phyloP scores from a whole-genome alignment of 2,329 filamentous ascomycete genomes.

The Colletotrichum navitas region DNA sequence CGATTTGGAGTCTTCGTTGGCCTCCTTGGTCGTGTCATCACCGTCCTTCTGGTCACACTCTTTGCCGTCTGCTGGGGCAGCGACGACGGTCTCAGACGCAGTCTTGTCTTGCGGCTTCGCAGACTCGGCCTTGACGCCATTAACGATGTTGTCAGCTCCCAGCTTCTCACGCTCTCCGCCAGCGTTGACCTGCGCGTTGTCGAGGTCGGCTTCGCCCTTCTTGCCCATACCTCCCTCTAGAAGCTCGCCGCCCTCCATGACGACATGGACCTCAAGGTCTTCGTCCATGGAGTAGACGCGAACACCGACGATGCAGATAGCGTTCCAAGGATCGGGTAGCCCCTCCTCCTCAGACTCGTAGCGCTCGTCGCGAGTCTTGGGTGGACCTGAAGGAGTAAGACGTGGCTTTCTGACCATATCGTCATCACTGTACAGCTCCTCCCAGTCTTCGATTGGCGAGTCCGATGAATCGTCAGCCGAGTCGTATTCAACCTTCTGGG shows the following conservation, averaged over 20 bases:
- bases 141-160: conserved; percentile 45
- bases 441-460: conserved; percentile 70
- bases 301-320: conserved; percentile 71
- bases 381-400: conserved; percentile 52
- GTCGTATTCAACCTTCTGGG: conserved; percentile 44
- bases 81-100: conserved; percentile 4
- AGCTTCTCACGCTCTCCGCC: conserved; percentile 57
- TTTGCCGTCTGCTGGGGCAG: background rate
- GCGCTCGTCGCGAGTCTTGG: conserved; percentile 50
- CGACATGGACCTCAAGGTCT: conserved; percentile 64
- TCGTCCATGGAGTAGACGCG: conserved; percentile 72
- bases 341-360: conserved; percentile 71
- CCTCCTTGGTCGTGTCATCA: conserved; percentile 15
- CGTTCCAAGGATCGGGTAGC: conserved; percentile 71
- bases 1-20: conserved; percentile 39
- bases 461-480: conserved; percentile 70
- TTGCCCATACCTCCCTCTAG: conserved; percentile 69
- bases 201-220: conserved; percentile 67
- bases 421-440: conserved; percentile 69
- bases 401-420: conserved; percentile 67
- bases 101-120: background rate
- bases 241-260: conserved; percentile 67
- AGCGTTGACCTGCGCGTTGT: conserved; percentile 69
- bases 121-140: background rate
- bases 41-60: conserved; percentile 3